These are phyloP conservation scores for Ceratocystiopsis sp. DNA, from an alignment of 2,329 filamentous ascomycete species.

Conservation along the genomic window DNA sequence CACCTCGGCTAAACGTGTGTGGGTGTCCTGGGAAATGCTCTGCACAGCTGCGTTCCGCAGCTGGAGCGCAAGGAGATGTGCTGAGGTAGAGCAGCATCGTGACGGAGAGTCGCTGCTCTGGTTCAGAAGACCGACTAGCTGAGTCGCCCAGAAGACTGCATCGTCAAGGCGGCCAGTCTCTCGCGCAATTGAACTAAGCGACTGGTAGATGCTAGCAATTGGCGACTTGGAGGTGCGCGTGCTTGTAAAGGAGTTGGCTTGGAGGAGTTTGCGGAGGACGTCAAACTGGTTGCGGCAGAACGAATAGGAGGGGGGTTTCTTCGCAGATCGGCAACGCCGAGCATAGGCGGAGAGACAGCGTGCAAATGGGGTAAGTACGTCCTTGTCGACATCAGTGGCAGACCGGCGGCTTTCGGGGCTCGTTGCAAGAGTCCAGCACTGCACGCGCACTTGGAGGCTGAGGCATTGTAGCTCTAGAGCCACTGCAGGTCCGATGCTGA, in stretches of 20 bases:
- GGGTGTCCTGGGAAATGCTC: constrained; percentile 18
- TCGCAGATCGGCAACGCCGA: constrained; percentile 26
- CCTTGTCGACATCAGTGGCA: constrained; percentile 34
- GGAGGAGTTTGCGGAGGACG: constrained; percentile 22
- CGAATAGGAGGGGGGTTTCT: constrained; percentile 20
- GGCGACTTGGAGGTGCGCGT: constrained; percentile 24
- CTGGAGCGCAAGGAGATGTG: constrained; percentile 36
- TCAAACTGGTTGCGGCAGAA: constrained; percentile 19
- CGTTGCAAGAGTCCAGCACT: constrained; percentile 45
- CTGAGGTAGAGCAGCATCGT: constrained; percentile 32
- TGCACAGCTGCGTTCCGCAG: constrained; percentile 26
- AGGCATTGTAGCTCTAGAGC: constrained; percentile 47
- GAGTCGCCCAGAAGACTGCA: constrained; percentile 37
- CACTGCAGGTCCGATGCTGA: constrained; percentile 37
- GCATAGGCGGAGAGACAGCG: constrained; percentile 45
- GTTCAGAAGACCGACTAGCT: constrained; percentile 23
- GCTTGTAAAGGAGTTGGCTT: constrained; percentile 13
- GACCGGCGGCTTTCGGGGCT: constrained; percentile 29
- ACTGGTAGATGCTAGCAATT: constrained; percentile 31
- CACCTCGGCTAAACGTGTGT: constrained; percentile 28
- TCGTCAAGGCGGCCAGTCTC: constrained; percentile 32
- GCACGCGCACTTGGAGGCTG: constrained; percentile 42
- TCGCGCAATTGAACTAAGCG: constrained; percentile 26
- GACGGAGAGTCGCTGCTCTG: constrained; percentile 27
- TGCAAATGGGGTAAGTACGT: constrained; percentile 47